Evolutionary conservation across 1,139 yeast species (phyloP), one percentile per base, ranked within the genome.

Genomic region (Suhomyces choctaworum): DNA sequence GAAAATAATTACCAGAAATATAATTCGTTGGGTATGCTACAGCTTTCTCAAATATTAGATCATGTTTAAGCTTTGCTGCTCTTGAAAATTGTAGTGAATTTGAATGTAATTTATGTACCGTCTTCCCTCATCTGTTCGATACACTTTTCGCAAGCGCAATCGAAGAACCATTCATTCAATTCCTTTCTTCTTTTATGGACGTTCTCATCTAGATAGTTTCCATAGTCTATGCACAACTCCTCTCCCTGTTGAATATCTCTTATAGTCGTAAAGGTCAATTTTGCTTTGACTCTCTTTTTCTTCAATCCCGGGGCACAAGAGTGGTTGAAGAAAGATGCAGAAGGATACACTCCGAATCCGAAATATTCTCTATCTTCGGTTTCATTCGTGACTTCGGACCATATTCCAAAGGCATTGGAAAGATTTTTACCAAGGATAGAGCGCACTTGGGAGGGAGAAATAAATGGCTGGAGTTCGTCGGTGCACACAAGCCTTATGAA

Each of bases 351-450:
- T n/a, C 78, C 73, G 46, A 78, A 79, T 0, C 90, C 90, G 34
- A 80, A 66, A 47, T 76, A 80, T 50, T 82, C 90, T 38, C 74
- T 70, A 29, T 77, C 79, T 31, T 64, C 75, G 10, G 60, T 46
- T 44, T 65, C 52, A 30, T 52, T 48, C 1, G 56, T 50, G 3
- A 58, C 47, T 3, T 56, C 49, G 29, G 83, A 79, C 87, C 90
- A 81, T 13, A 81, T 78, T 0, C 89, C 89, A 58, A 82, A 82
- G 0, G 89, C 82, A 51, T 82, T 82, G n/a, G 85, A 82, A 23
- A 81, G 72, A 43, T 80, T 84, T 25, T 73, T 64, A 2, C 89
- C 89, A 30, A 80, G 63, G 4, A 78, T 68, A 7, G 62, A 57
- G 31, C 87, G 62, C 15, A 82, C 58, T 3, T 47, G 46, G 4